Base-by-base conservation (phyloP, 2,329 filamentous ascomycete species). In the Aspergillus hortae region DNA sequence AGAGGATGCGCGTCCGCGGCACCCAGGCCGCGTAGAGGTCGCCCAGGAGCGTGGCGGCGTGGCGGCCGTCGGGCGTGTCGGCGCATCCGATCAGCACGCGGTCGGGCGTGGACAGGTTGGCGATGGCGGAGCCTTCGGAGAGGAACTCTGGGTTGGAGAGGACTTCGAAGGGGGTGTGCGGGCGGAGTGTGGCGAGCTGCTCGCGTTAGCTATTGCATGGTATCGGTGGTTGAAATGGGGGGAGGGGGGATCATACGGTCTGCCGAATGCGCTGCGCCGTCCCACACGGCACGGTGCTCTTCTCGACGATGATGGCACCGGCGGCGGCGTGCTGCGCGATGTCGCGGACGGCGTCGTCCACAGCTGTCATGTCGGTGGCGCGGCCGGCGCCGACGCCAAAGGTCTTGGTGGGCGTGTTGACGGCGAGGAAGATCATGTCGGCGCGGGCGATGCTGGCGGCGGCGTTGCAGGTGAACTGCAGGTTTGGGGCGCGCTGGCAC, bases 101-200 rank as follows among this genome's bases (percentile, higher is more conserved):
- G 64, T 90, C 86, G 6, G 89, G 88, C 54, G 79, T 72, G 46
- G 89, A 77, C 7, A 92, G 77, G 65, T 92, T 85, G 43, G 80
- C 76, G 56, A 92, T 81, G 4, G 89, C 88, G 4, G 87, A 90
- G 48, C 89, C 89, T 58, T 89, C 88, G 23, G 89, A 86, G 41
- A 92, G 75, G 66, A 92, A 92, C 67, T 92, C 89, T 5, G 89
- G 89, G 70, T 92, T 92, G 43, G 87, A 90, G 23, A 92, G 79
- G 50, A 92, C 83, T 65, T 91, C 86, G 64, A 91, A 91, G 55
- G 80, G 78, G 11, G 84, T 77, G 15, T 80, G 80, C 1, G 86
- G 85, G 11, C 82, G 81, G 61, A 80, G 51, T 6, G 54, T 51
- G 12, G 60, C 43, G 10, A 65, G 53, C 61, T 67, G 17, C 15